Conservation (phyloP, 116 monocot species). For the Cymodocea nodosa region DNA sequence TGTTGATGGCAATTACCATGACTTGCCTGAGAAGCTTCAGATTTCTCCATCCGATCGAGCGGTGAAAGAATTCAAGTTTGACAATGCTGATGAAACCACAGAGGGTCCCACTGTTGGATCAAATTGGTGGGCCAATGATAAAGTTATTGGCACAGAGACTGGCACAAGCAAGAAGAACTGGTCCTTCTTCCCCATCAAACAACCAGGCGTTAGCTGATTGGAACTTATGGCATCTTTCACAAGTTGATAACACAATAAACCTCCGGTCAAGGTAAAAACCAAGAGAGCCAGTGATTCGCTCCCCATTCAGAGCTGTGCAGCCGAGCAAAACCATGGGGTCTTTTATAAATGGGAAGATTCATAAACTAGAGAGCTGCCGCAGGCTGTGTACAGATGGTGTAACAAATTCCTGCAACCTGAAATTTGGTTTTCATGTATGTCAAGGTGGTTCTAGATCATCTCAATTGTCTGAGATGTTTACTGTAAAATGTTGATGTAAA, state of each 20-base stretch:
- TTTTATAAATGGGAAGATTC: neutral
- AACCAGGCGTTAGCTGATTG: constrained; percentile 36
- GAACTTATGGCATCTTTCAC: neutral
- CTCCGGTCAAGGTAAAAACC: too few relatives aligned
- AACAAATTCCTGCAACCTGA: too few relatives aligned
- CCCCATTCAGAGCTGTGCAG: neutral
- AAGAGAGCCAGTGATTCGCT: too few relatives aligned
- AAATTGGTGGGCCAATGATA: constrained; percentile 61
- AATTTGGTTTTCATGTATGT: too few relatives aligned
- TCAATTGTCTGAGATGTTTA: too few relatives aligned
- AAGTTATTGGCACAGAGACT: constrained; percentile 17
- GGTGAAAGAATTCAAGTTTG: constrained; percentile 63
- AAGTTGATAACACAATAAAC: too few relatives aligned
- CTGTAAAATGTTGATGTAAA: too few relatives aligned
- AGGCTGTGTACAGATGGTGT: too few relatives aligned
- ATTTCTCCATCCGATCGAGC: constrained; percentile 13
- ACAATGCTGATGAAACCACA: constrained; percentile 29
- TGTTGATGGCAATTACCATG: constrained; percentile 34
- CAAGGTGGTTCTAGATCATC: too few relatives aligned
- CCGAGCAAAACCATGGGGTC: neutral
- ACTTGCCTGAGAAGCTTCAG: constrained; percentile 31
- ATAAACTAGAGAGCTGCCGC: too few relatives aligned
- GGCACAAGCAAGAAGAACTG: constrained; percentile 38
- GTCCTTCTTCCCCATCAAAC: constrained; percentile 45
- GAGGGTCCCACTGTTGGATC: constrained; percentile 23